Evolutionary conservation across 2,329 filamentous ascomycete genomes (phyloP), one percentile per base, ranked within the genome.

Genomic region (Furcasterigmium furcatum): DNA sequence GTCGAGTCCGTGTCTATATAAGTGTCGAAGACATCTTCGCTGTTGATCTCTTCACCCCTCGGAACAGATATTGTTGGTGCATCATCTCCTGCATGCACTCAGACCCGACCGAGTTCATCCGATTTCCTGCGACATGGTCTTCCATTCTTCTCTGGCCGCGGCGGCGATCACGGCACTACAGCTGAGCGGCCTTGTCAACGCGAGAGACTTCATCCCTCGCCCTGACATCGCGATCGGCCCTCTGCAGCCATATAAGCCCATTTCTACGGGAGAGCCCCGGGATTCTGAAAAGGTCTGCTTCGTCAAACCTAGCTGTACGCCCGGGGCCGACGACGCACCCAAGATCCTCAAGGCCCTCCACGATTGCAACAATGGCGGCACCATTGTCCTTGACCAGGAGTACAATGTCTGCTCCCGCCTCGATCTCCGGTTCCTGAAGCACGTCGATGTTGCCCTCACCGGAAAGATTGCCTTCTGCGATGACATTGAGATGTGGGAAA

Each of bases 401-500:
- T 87, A 87, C 57, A 77, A 72, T 1, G 76, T 88, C 48, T 80
- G 74, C 10, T 86, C 80, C 0, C 80, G 83, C 0, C 58, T 88
- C 22, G 79, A 88, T 53, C 61, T 87, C 52, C 85, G 80, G 0
- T 85, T 84, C 58, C 64, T 87, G 16, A 70, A 80, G 38, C 68
- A 79, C 52, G 71, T 88, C 21, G 84, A 88, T 58, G 64, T 87
- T 3, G 74, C 79, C 68, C 70, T 66, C 45, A 60, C 59, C 0
- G 82, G 80, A 20, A 73, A 73, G 18, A 72, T 87, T 16, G 67
- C 76, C 46, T 88, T 88, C 65, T 79, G 76, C 43, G 75, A 83
- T 43, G 80, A 88, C 56, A 83, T 81, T 1, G 73, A 79, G 51
- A 88, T 87, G 63, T 88, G 85, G 85, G 12, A 7, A 7, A 73